Evolutionary conservation across 768 basidiomycete species (phyloP), one percentile per base, ranked within the genome.

Genomic region (Tylopilus balloui): DNA sequence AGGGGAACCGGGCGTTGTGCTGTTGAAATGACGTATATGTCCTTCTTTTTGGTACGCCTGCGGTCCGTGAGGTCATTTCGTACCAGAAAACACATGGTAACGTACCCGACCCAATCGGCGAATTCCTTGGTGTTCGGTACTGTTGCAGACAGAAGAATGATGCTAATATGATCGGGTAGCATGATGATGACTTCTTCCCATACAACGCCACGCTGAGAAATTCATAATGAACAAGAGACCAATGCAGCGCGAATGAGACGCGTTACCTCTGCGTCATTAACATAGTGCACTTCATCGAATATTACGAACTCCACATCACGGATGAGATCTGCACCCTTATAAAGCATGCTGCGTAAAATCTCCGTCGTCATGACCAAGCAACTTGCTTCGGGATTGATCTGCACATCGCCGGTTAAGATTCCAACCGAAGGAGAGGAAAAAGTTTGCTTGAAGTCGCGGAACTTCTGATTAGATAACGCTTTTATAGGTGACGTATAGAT

Each of bases 131-230:
- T 92, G 62, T 99, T 99, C 8, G 96, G 94, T 0, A 99, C 95
- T 2, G 96, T 99, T 9, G 96, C 96, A 3, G 94, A 97, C 14
- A 99, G 74, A 36, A 99, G 74, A 47, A 99, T 97, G 62, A 99
- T 98, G 67, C 88, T 95, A 65, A 98, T 88, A 69, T 99, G 95
- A 56, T 98, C 96, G 0, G 96, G 96, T 12, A 99, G 76, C 93
- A 99, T 97, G 66, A 99, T 99, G 57, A 99, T 99, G 23, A 99
- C 95, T 71, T 99, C 95, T 70, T 99, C 95, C 96, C 96, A 99
- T 12, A 99, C 96, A 15, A 99, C 96, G 34, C 96, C 96, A 63
- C 96, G 79, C 95, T 97, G 63, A 35, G 37, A 32, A 43, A 42
- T 47, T 32, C 50, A 50, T n/a, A 29, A 54, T 65, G 36, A 66